These are phyloP conservation scores for Bryoerythrophyllum caledonicum DNA, from an alignment of 225 moss, liverwort and hornwort species.

Conservation along the genomic window DNA sequence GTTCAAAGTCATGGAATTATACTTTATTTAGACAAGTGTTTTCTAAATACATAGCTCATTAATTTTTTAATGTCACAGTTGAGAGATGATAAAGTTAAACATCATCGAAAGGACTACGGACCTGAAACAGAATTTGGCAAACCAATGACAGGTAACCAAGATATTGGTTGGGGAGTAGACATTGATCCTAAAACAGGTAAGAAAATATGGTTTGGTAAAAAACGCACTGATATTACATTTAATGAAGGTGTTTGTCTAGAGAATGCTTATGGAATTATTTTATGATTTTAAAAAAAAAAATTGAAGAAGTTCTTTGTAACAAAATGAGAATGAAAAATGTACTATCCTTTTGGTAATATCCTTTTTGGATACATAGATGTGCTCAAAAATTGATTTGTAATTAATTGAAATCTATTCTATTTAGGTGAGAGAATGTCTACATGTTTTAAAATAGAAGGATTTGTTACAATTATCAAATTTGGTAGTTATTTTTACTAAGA, in stretches of 20 bases:
- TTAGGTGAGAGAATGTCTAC: too few species aligned
- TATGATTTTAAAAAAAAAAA: background rate
- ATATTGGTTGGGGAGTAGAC: conserved; percentile 55
- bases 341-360: too few species aligned
- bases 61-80: background rate
- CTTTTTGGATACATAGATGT: too few species aligned
- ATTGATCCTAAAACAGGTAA: conserved; percentile 30
- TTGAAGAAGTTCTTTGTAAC: conserved; percentile 10
- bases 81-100: conserved; percentile 19
- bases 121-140: conserved; percentile 37
- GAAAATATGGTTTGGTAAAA: conserved; percentile 42
- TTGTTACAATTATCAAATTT: too few species aligned
- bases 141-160: conserved; percentile 56
- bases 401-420: background rate
- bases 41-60: background rate
- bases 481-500: too few species aligned
- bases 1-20: too few species aligned
- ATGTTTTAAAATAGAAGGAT: too few species aligned
- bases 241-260: conserved; percentile 51
- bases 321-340: background rate
- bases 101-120: conserved; percentile 41
- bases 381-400: too few species aligned
- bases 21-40: background rate
- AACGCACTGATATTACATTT: conserved; percentile 44
- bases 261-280: conserved; percentile 59